Percentiles rank a stretch among this genome's conserved stretches.
Conservation (phyloP, 1,284 basidiomycete species). For the Uromyces viciae-fabae region DNA sequence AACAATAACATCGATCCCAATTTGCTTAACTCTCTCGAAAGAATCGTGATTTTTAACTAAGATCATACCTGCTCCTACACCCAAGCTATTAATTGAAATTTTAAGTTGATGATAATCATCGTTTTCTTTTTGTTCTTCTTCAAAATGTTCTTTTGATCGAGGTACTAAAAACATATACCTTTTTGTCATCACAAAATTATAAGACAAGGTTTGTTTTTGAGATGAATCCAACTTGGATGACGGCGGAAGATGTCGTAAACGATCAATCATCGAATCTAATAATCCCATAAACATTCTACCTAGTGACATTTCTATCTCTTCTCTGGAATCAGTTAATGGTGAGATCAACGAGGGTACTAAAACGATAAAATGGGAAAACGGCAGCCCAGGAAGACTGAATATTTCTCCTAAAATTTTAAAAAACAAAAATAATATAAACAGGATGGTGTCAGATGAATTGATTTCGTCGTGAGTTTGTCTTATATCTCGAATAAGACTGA, state of each 20-base stretch:
- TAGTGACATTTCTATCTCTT: constrained; percentile 45
- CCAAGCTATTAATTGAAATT: constrained; percentile 48
- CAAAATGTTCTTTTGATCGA: constrained; percentile 43
- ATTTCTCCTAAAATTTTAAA: not conserved
- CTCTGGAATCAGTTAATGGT: not conserved
- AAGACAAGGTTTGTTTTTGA: constrained; percentile 48
- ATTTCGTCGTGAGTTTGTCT: too few relatives aligned
- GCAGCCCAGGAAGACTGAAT: constrained; percentile 1
- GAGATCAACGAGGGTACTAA: not conserved
- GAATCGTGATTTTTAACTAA: constrained; percentile 46
- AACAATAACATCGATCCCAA: constrained; percentile 16
- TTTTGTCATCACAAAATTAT: constrained; percentile 50
- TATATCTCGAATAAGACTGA: constrained; percentile 37
- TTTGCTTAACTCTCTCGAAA: not conserved
- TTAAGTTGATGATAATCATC: not conserved
- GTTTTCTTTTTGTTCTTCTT: too few relatives aligned
- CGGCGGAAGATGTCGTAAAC: constrained; percentile 47
- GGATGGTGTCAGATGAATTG: too few relatives aligned
- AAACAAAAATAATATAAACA: too few relatives aligned
- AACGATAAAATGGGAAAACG: constrained; percentile 8
- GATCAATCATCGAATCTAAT: constrained; percentile 51
- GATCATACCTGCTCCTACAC: constrained; percentile 50
- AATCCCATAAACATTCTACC: constrained; percentile 47
- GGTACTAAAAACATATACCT: constrained; percentile 49
- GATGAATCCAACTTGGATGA: not conserved